Conservation (phyloP, 352 stramenopile species). For the Phytophthora macrochlamydospora region DNA sequence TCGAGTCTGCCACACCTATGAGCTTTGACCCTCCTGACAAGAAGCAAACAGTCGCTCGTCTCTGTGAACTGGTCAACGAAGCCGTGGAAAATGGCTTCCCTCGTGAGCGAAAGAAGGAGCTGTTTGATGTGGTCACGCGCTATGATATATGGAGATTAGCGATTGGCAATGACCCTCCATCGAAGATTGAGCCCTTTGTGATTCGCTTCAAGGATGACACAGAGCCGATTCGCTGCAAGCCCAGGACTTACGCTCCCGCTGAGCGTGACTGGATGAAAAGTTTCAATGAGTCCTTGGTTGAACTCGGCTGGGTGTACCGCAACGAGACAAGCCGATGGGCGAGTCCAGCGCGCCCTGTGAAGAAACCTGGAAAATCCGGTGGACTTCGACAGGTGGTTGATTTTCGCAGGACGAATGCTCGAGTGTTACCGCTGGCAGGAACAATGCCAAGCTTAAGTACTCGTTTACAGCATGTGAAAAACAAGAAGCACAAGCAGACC, state of each 20-base stretch:
- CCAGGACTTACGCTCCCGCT: slow-evolving; percentile 4
- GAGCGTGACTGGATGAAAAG: neutral
- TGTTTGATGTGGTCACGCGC: neutral
- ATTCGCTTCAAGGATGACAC: slow-evolving; percentile 6
- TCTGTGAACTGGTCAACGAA: slow-evolving; percentile 2
- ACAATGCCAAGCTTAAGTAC: slow-evolving; percentile 16
- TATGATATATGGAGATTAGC: neutral
- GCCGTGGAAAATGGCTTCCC: slow-evolving; percentile 5
- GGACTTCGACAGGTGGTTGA: slow-evolving; percentile 5
- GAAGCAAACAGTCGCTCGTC: neutral
- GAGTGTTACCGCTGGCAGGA: neutral
- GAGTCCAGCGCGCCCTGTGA: slow-evolving; percentile 1
- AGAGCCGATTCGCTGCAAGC: slow-evolving; percentile 7
- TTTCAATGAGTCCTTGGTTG: neutral
- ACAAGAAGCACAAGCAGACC: slow-evolving; percentile 1
- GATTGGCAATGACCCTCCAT: slow-evolving; percentile 1
- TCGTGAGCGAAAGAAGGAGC: neutral
- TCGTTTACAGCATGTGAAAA: slow-evolving; percentile 6
- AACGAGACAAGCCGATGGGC: slow-evolving; percentile 2
- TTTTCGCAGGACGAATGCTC: slow-evolving; percentile 2
- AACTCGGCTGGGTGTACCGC: slow-evolving; percentile 6
- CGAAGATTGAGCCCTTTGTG: neutral
- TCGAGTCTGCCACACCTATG: slow-evolving; percentile 1
- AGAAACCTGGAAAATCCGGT: neutral
- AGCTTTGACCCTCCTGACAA: neutral